Evolutionary conservation across 345 rosid species (phyloP).

Genomic region (Eucalyptus sideroxylon): DNA sequence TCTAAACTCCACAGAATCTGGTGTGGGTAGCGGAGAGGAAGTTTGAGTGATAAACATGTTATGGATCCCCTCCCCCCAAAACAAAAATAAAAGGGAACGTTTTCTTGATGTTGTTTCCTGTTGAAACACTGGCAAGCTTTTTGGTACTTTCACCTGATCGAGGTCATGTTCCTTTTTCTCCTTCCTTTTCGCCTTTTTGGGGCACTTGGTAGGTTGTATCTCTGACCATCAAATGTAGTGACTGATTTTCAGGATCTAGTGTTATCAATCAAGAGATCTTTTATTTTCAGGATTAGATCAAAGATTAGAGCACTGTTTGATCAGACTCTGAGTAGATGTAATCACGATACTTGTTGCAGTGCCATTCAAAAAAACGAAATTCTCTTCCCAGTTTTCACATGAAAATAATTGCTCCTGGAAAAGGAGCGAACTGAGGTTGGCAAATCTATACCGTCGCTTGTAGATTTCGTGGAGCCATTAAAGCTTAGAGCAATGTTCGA

Average conservation of each 20-base stretch:
- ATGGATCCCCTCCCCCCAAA: background rate
- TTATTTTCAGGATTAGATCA: background rate
- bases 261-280: background rate
- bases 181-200: background rate
- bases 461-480: background rate
- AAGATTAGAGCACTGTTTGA: background rate
- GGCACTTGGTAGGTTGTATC: background rate
- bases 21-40: conserved; percentile 21
- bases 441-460: background rate
- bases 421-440: background rate
- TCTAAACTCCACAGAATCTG: conserved; percentile 37
- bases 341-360: background rate
- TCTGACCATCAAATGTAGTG: background rate
- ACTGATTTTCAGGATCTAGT: background rate
- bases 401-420: background rate
- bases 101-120: background rate
- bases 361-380: background rate
- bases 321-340: background rate
- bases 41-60: background rate
- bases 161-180: background rate
- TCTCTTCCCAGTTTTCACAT: background rate
- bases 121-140: background rate
- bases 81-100: background rate
- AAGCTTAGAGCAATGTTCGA: background rate
- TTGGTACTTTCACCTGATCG: background rate